Evolutionary conservation across 345 rosid genomes (phyloP).

Genomic region (Citrus trifoliata): DNA sequence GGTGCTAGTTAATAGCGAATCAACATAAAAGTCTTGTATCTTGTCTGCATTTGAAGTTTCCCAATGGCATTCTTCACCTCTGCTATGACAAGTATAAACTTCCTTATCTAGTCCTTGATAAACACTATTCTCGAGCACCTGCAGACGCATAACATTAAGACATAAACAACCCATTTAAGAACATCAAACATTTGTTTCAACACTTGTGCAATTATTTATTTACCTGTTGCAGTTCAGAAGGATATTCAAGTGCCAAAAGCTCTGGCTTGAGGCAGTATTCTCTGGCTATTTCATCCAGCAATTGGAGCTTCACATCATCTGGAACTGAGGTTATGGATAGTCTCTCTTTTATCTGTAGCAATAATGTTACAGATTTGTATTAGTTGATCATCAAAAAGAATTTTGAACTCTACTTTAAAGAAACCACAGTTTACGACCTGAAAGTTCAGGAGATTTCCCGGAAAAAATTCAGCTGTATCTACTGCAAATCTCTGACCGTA

Average conservation of each 20-base stretch:
- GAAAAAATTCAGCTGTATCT: conserved; percentile 50
- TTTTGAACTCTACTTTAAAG: not conserved
- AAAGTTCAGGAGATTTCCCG: conserved; percentile 64
- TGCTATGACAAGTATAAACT: not conserved
- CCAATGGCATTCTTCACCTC: not conserved
- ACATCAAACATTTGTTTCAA: not conserved
- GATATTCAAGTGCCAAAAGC: conserved; percentile 53
- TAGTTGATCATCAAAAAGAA: not conserved
- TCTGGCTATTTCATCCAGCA: conserved; percentile 53
- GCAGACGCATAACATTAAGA: conserved; percentile 1
- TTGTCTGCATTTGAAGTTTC: conserved; percentile 16
- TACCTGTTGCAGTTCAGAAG: conserved; percentile 50
- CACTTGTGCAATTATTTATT: not conserved
- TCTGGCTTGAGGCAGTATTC: conserved; percentile 38
- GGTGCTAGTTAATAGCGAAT: conserved; percentile 13
- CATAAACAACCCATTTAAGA: not conserved
- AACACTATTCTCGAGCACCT: conserved; percentile 22
- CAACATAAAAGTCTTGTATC: conserved; percentile 9
- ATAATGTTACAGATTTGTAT: not conserved
- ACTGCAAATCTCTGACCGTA: conserved; percentile 56
- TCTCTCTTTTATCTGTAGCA: conserved; percentile 51
- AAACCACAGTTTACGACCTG: conserved; percentile 39
- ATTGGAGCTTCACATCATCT: conserved; percentile 42
- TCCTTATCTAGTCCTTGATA: conserved; percentile 3
- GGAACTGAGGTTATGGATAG: conserved; percentile 39